phyloP scores from a whole-genome alignment of 2,329 filamentous ascomycete species.

The Anisogramma anomala region DNA sequence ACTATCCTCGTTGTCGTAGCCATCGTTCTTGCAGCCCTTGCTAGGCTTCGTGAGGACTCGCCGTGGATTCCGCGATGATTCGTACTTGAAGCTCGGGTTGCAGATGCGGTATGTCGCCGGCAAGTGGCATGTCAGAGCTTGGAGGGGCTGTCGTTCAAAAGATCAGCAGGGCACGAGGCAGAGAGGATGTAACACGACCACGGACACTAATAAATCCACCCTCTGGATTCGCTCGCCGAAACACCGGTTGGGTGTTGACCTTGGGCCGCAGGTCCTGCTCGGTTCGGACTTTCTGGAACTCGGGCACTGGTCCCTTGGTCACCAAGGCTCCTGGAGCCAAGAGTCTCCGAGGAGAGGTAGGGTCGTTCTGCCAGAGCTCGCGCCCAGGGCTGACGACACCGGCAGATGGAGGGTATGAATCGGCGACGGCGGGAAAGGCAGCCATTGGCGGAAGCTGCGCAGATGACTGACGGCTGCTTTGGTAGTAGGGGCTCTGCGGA shows the following conservation, averaged over 20 bases:
- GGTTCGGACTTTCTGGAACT: constrained; percentile 69
- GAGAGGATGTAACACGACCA: constrained; percentile 7
- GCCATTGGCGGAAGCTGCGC: constrained; percentile 66
- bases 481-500: constrained; percentile 25
- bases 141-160: constrained; percentile 55
- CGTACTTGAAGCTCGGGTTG: constrained; percentile 96
- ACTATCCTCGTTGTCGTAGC: constrained; percentile 97
- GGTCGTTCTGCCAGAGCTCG: constrained; percentile 41
- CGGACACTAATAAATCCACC: constrained; percentile 95
- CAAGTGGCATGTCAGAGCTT: constrained; percentile 87
- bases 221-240: constrained; percentile 87
- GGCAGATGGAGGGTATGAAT: constrained; percentile 58
- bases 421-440: constrained; percentile 55
- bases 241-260: constrained; percentile 78
- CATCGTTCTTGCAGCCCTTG: constrained; percentile 97
- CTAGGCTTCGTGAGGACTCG: constrained; percentile 95
- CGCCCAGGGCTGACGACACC: constrained; percentile 53
- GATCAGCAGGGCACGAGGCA: constrained; percentile 8
- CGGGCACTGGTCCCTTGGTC: constrained; percentile 63
- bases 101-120: constrained; percentile 96
- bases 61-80: constrained; percentile 90
- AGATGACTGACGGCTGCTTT: constrained; percentile 39
- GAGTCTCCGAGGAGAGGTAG: constrained; percentile 46
- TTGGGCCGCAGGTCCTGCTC: constrained; percentile 67
- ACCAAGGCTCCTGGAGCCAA: constrained; percentile 31